phyloP scores from a whole-genome alignment of 495 filamentous ascomycete genomes.

The Hypoxylon fuscum region DNA sequence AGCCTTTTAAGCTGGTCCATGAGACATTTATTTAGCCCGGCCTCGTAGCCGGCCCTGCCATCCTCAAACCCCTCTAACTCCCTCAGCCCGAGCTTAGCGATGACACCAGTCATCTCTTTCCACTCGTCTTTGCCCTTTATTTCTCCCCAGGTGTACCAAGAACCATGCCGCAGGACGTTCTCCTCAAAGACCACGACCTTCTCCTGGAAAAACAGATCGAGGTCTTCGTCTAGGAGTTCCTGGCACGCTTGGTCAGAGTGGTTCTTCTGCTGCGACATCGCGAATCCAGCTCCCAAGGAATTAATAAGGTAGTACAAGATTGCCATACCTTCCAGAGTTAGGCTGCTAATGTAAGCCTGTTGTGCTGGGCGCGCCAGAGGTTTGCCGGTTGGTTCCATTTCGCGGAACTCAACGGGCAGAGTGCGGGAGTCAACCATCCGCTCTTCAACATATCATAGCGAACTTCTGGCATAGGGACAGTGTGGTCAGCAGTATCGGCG shows the following conservation, averaged over 20 bases:
- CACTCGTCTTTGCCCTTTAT: not conserved
- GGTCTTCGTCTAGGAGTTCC: slow-evolving; percentile 9
- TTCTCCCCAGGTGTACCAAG: slow-evolving; percentile 25
- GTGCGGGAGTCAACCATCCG: not conserved
- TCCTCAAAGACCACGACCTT: slow-evolving; percentile 21
- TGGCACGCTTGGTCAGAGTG: not conserved
- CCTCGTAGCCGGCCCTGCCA: not conserved
- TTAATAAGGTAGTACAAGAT: slow-evolving; percentile 31
- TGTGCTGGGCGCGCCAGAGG: slow-evolving; percentile 30
- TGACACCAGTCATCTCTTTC: not conserved
- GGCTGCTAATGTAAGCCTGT: slow-evolving; percentile 23
- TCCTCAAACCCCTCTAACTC: slow-evolving; percentile 19
- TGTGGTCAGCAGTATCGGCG: too few relatives aligned
- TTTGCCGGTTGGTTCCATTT: slow-evolving; percentile 36
- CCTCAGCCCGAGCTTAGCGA: not conserved
- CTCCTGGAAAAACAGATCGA: not conserved
- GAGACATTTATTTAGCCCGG: not conserved
- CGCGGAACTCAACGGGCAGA: not conserved
- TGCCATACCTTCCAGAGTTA: slow-evolving; percentile 32
- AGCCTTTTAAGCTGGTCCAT: too few relatives aligned
- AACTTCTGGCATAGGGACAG: not conserved
- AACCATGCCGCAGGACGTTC: slow-evolving; percentile 35
- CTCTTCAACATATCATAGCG: slow-evolving; percentile 5
- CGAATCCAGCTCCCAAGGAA: not conserved
- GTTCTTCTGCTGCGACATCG: too few relatives aligned